Evolutionary conservation across 108 stramenopile species (phyloP), one percentile per base, ranked within the genome.

Genomic region (Discostella pseudostelligera): DNA sequence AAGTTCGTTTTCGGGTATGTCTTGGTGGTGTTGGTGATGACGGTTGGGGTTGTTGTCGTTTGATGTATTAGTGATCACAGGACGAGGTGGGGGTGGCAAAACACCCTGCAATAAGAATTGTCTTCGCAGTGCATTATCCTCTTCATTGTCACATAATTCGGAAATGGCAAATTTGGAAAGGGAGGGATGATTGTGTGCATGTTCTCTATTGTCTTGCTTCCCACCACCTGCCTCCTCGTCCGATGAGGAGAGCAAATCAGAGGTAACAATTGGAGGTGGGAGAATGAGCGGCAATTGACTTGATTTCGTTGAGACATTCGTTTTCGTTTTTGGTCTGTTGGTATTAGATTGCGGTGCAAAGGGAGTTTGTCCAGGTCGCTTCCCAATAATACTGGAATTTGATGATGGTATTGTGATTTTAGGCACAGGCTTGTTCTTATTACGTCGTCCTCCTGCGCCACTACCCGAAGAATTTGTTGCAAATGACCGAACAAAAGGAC

Each of bases 351-450:
- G n/a, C n/a, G 70, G 62, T 54, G 62, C 39, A 57, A 67, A 74
- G 21, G 73, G 65, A 28, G 73, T 74, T 56, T 74, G 46, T 29
- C 66, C 66, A n/a, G 73, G 73, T n/a, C 66, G 60, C 29, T 51
- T 55, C 0, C 73, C 73, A 21, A 67, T 44, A 16, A 74, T 73
- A 32, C 32, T 32, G 32, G 3, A 4, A 5, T 32, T 5, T 32
- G 32, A 32, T 32, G 32, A 32, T 32, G 32, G 3, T 5, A 32
- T 32, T 32, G 5, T 32, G n/a, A n/a, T n/a, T n/a, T n/a, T n/a
- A n/a, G n/a, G n/a, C n/a, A n/a, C n/a, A n/a, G n/a, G n/a, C 32
- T 32, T 32, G 32, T 32, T 32, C 32, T 32, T 32, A 5, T n/a
- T n/a, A n/a, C n/a, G n/a, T n/a, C 32, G 32, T 32, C 32, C 32